These are phyloP conservation scores for Trypanosoma melophagium DNA, from an alignment of 208 protist genomes.

Conservation along the genomic window DNA sequence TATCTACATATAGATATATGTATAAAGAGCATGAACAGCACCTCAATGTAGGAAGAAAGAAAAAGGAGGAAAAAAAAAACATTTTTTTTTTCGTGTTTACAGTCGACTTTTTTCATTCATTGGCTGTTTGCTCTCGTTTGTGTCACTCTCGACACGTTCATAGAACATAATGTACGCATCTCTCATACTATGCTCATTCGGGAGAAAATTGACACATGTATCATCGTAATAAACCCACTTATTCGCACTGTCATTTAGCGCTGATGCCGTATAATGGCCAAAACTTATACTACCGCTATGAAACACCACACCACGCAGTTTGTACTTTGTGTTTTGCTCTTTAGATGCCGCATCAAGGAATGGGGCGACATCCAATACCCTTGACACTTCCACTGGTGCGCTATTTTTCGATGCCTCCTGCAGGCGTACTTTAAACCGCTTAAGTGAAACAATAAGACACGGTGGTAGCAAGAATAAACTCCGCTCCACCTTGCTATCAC, in stretches of 20 bases:
- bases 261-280: constrained; percentile 81
- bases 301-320: constrained; percentile 70
- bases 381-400: constrained; percentile 57
- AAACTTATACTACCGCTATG: constrained; percentile 74
- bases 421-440: constrained; percentile 70
- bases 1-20: constrained; percentile 4
- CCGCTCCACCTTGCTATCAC: constrained; percentile 50
- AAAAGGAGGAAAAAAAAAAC: not conserved
- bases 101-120: constrained; percentile 2
- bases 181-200: constrained; percentile 25
- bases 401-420: constrained; percentile 72
- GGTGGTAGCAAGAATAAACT: constrained; percentile 70
- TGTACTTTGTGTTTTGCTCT: constrained; percentile 45
- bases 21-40: constrained; percentile 20
- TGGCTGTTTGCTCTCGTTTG: not conserved
- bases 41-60: constrained; percentile 7
- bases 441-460: constrained; percentile 76
- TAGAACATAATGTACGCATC: constrained; percentile 83
- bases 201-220: constrained; percentile 32
- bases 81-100: not conserved
- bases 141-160: constrained; percentile 35
- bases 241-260: constrained; percentile 45
- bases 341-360: constrained; percentile 58
- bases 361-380: constrained; percentile 48
- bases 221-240: constrained; percentile 86